Base-by-base conservation (phyloP, 1,284 basidiomycete genomes). In the Somion occarium region DNA sequence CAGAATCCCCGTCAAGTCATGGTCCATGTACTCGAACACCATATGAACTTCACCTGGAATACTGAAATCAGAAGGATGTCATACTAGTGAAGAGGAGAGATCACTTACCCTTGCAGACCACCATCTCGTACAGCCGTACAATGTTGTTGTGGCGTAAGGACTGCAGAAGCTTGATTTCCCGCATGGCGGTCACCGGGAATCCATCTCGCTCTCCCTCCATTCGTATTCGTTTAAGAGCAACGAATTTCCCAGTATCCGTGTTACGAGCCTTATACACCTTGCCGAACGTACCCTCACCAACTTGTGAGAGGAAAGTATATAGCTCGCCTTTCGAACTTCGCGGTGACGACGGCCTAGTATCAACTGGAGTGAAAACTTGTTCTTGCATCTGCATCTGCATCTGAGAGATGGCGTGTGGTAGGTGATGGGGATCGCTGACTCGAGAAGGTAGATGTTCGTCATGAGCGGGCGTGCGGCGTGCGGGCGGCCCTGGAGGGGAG, bases 11-110 rank as follows among this genome's bases (percentile, higher is more conserved):
- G 94, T 98, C 48, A 99, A 77, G 65, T 99, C 97, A 68, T 99
- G 96, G 64, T 99, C 94, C 91, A 98, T 94, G 69, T 99, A 99
- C 69, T 99, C 95, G 64, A 99, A 94, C 24, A 99, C 96, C 95
- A 99, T 99, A 71, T 95, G 98, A 19, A 98, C 93, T 39, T 91
- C 90, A 50, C 93, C 95, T 95, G 59, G 13, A 48, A 45, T 18
- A 47, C 50, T 5, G 26, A 53, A 63, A 47, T 48, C 49, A 51
- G 55, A 19, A 51, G 39, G 44, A 24, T 45, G 42, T 51, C 47
- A 34, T 43, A 26, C 23, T 27, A 43, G 7, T 19, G 47, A 12
- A 44, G 34, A 46, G 26, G n/a, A n/a, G 25, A 48, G 38, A 37
- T 22, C 19, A 64, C 79, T 60, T 61, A 94, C 95, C 93, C 60